Evolutionary conservation across 108 stramenopile species (phyloP).

Genomic region (Chaetoceros muelleri): DNA sequence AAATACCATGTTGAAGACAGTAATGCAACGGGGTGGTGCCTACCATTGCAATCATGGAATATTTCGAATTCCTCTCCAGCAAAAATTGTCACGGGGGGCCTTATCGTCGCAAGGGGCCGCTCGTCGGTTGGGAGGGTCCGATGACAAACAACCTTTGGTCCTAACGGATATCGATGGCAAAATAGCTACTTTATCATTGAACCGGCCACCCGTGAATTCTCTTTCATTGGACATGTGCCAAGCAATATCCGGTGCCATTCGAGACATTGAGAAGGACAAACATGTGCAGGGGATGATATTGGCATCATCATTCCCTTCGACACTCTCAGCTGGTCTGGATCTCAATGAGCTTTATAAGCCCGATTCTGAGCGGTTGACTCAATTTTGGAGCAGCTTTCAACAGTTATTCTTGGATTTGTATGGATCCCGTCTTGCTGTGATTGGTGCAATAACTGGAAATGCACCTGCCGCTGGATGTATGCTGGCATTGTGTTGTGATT

Average conservation of each 20-base stretch:
- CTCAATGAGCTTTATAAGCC: conserved; percentile 57
- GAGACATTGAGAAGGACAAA: conserved; percentile 32
- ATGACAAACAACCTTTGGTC: conserved; percentile 34
- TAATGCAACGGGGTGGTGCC: too few species aligned
- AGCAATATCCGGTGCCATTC: conserved; percentile 43
- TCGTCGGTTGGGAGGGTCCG: too few species aligned
- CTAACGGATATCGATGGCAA: conserved; percentile 21
- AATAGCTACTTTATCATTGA: conserved; percentile 57
- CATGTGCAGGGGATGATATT: conserved; percentile 52
- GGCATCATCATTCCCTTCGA: conserved; percentile 39
- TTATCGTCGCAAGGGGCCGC: too few species aligned
- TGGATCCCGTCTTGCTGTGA: conserved; percentile 47
- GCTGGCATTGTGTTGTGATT: conserved; percentile 79
- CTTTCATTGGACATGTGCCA: conserved; percentile 71
- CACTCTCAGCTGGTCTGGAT: conserved; percentile 82
- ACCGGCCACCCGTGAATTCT: conserved; percentile 75
- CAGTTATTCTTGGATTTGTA: conserved; percentile 77
- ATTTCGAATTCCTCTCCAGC: too few species aligned
- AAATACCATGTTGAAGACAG: too few species aligned
- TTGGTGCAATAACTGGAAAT: conserved; percentile 66
- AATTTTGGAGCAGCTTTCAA: conserved; percentile 74
- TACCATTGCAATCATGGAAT: too few species aligned
- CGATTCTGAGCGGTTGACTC: conserved; percentile 31
- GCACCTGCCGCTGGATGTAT: conserved; percentile 86
- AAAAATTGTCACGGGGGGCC: too few species aligned